Evolutionary conservation across 805 yeast genomes (phyloP).

Genomic region (Metschnikowia cerradonensis): DNA sequence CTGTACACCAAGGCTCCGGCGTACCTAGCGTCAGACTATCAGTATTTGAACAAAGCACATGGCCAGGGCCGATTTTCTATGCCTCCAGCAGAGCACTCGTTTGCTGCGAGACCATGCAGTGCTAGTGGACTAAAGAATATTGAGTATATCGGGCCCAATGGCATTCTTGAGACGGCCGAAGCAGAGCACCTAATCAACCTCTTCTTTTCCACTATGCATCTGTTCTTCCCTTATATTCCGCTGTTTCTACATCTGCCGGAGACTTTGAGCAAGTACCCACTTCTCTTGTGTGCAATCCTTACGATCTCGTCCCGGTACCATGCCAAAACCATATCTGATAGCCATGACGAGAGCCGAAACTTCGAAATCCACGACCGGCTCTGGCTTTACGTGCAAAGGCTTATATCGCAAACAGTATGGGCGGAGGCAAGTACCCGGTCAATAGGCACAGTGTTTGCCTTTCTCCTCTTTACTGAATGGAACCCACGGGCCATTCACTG

Average conservation of each 20-base stretch:
- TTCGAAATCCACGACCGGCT: conserved; percentile 70
- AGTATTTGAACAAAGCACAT: background rate
- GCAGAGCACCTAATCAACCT: conserved; percentile 54
- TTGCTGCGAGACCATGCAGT: conserved; percentile 44
- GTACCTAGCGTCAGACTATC: background rate
- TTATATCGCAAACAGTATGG: conserved; percentile 87
- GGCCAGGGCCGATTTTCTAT: conserved; percentile 26
- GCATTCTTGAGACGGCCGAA: conserved; percentile 58
- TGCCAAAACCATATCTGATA: conserved; percentile 40
- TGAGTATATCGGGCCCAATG: conserved; percentile 58
- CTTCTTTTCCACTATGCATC: conserved; percentile 78
- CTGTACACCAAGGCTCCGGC: conserved; percentile 1
- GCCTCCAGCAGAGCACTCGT: conserved; percentile 42
- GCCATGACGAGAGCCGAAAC: conserved; percentile 35
- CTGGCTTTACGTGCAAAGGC: conserved; percentile 79
- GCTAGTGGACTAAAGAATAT: conserved; percentile 50
- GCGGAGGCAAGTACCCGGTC: conserved; percentile 88
- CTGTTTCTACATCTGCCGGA: conserved; percentile 62
- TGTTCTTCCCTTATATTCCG: conserved; percentile 87
- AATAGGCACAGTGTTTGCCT: conserved; percentile 81
- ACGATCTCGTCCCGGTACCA: conserved; percentile 81
- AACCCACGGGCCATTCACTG: conserved; percentile 92
- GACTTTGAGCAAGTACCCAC: conserved; percentile 71
- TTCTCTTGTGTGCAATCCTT: conserved; percentile 72
- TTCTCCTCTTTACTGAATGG: conserved; percentile 88